Evolutionary conservation across 139 green algal genomes (phyloP).

Genomic region (Chlamydomonas schloesseri): DNA sequence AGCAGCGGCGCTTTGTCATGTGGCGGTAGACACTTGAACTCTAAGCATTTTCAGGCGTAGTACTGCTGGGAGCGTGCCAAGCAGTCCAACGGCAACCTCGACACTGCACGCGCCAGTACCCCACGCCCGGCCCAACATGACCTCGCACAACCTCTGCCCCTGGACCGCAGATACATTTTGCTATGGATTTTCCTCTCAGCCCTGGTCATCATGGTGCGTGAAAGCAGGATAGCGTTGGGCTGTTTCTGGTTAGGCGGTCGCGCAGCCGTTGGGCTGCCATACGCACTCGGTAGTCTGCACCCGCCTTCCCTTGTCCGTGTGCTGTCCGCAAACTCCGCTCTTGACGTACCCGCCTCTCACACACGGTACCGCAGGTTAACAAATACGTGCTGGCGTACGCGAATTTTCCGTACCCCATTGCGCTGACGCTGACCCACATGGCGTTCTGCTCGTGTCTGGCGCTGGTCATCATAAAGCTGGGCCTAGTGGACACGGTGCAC

Average conservation of each 20-base stretch:
- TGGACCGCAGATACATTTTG: conserved; percentile 50
- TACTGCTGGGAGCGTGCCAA: too few relatives aligned
- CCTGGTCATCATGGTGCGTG: conserved; percentile 65
- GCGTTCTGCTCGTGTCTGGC: conserved; percentile 61
- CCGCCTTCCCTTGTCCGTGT: too few relatives aligned
- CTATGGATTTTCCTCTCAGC: conserved; percentile 62
- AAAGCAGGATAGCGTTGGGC: too few relatives aligned
- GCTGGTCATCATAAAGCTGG: conserved; percentile 43
- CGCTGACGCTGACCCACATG: conserved; percentile 75
- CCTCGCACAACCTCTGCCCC: neutral
- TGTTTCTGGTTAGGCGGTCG: too few relatives aligned
- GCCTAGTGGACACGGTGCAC: conserved; percentile 30
- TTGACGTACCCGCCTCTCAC: too few relatives aligned
- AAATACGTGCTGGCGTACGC: conserved; percentile 77
- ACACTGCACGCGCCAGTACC: too few relatives aligned
- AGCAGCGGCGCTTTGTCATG: too few relatives aligned
- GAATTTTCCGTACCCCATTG: conserved; percentile 74
- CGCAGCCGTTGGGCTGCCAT: too few relatives aligned
- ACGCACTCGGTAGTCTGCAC: too few relatives aligned
- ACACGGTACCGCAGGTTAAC: conserved; percentile 65
- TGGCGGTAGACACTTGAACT: neutral
- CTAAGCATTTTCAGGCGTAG: too few relatives aligned
- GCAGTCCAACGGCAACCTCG: too few relatives aligned
- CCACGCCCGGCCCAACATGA: neutral
- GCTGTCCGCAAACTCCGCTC: too few relatives aligned